A percentile compares a stretch with the other conserved stretches of the same genome.
These are phyloP conservation scores for Lasiodiplodia sp. DNA, from an alignment of 2,329 filamentous ascomycete genomes.

Conservation along the genomic window DNA sequence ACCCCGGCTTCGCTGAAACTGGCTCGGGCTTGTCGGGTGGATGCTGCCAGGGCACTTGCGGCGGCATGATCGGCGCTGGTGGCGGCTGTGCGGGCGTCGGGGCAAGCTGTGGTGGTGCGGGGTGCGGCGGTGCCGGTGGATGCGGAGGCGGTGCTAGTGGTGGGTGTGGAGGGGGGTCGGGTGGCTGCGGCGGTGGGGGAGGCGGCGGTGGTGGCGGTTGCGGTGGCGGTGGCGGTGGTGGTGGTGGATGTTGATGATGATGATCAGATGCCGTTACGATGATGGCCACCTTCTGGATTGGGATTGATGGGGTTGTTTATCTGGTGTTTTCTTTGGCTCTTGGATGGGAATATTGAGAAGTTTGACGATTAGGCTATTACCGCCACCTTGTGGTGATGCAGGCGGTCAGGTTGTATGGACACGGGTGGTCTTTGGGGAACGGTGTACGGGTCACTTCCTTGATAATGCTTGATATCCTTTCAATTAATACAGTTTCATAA, in stretches of 20 bases:
- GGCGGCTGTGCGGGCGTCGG: constrained; percentile 8
- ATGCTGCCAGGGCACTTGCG: constrained; percentile 60
- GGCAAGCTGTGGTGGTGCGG: constrained; percentile 25
- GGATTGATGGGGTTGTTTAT: no score
- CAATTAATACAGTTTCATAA: no score
- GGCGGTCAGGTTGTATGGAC: no score
- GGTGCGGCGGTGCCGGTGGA: constrained; percentile 2
- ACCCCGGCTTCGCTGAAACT: constrained; percentile 44
- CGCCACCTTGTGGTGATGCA: no score
- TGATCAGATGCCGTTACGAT: no score
- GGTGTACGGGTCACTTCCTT: no score
- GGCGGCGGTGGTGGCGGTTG: constrained; percentile 16
- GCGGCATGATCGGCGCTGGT: constrained; percentile 36
- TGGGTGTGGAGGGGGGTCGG: constrained; percentile 11
- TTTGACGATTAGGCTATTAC: no score
- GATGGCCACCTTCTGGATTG: no score
- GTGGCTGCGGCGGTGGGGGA: constrained; percentile 16
- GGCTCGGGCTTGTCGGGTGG: constrained; percentile 52
- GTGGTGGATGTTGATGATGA: constrained; percentile 17
- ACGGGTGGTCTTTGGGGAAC: no score
- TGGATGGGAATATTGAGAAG: no score
- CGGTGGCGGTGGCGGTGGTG: background rate
- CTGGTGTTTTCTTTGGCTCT: no score
- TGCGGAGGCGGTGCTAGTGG: constrained; percentile 3
- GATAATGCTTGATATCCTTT: no score